These are phyloP conservation scores for Pseudogymnoascus verrucosus DNA, from an alignment of 2,329 filamentous ascomycete genomes.

Conservation along the genomic window DNA sequence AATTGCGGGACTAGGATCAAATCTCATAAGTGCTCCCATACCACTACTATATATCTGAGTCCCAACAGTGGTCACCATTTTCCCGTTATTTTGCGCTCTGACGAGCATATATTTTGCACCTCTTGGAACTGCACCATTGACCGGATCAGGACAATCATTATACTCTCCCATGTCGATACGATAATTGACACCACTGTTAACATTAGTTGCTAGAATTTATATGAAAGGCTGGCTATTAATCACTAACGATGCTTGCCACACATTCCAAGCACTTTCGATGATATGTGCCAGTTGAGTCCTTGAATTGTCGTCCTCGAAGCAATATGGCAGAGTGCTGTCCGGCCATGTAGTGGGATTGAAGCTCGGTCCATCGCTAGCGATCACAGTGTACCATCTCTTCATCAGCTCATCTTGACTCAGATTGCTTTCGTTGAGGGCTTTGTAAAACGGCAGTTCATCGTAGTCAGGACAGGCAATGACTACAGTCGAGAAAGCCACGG, in stretches of 20 bases:
- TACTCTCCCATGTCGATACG: conserved; percentile 9
- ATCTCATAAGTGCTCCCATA: neutral
- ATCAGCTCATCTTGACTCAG: neutral
- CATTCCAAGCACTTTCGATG: neutral
- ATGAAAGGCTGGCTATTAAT: neutral
- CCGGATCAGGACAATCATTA: neutral
- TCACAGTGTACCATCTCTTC: neutral
- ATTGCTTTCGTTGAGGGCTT: neutral
- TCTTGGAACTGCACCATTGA: neutral
- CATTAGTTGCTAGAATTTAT: neutral
- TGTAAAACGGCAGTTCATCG: neutral
- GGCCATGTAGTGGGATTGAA: neutral
- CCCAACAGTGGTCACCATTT: neutral
- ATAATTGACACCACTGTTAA: conserved; percentile 2
- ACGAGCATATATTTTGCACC: neutral
- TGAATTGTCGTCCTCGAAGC: conserved; percentile 3
- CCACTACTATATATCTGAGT: neutral
- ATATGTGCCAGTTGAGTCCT: neutral
- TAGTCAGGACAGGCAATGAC: neutral
- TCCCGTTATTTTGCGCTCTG: neutral
- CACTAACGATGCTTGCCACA: conserved; percentile 3
- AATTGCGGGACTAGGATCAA: neutral
- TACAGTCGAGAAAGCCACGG: neutral
- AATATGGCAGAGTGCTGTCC: neutral
- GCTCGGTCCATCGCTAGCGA: neutral